A percentile compares a stretch with the other conserved stretches of the same genome.
phyloP scores from a whole-genome alignment of 306 rosid species.

The Begonia peltatifolia region DNA sequence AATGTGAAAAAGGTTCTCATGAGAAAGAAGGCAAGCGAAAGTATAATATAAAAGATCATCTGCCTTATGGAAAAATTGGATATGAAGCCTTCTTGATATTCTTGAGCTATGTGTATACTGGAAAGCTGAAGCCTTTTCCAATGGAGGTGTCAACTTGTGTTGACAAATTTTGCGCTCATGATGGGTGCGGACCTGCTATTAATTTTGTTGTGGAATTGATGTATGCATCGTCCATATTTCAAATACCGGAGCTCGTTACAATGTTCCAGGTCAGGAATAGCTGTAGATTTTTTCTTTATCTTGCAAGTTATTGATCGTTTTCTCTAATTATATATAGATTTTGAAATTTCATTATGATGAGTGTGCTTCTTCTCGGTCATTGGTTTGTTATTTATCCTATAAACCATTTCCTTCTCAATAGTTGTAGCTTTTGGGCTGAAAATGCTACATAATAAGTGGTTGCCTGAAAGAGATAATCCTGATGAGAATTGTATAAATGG shows the following conservation, averaged over 20 bases:
- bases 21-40: slow-evolving; percentile 22
- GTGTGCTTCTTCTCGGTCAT: too few relatives aligned
- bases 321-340: too few relatives aligned
- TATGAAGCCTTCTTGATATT: slow-evolving; percentile 34
- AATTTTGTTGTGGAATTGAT: slow-evolving; percentile 33
- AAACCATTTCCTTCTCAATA: too few relatives aligned
- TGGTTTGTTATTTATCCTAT: too few relatives aligned
- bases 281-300: not conserved
- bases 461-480: too few relatives aligned
- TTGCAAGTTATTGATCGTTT: too few relatives aligned
- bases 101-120: slow-evolving; percentile 34
- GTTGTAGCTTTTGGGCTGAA: too few relatives aligned
- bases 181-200: slow-evolving; percentile 42
- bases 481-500: too few relatives aligned
- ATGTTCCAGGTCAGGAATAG: slow-evolving; percentile 30
- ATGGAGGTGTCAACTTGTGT: slow-evolving; percentile 39
- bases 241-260: slow-evolving; percentile 34
- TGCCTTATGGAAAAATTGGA: slow-evolving; percentile 44
- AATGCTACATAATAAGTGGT: too few relatives aligned
- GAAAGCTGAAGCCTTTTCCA: slow-evolving; percentile 35
- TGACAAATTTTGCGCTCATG: slow-evolving; percentile 32
- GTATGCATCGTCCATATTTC: slow-evolving; percentile 35
- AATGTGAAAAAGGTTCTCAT: slow-evolving; percentile 12
- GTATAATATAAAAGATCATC: slow-evolving; percentile 19
- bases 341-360: too few relatives aligned